Evolutionary conservation across 495 filamentous ascomycete genomes (phyloP), one percentile per base, ranked within the genome.

Genomic region (Daldinia vernicosa): DNA sequence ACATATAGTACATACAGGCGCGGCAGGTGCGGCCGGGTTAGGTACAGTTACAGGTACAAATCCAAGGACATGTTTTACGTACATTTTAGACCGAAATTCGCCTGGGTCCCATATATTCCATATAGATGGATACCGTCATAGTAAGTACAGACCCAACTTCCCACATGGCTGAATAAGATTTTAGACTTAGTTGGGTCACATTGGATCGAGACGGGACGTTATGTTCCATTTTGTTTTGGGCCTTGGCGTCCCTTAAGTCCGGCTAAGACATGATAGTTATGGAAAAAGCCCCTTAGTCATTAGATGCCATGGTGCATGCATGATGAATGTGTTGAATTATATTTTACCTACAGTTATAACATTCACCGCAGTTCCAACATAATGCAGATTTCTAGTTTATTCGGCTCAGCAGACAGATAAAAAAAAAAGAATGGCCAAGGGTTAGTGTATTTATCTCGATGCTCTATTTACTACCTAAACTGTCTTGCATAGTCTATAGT

Each of bases 101-200:
- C 12, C 15, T 19, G 3, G 37, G 14, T 52, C 39, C 24, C 59
- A 56, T 67, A 62, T 4, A 28, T 52, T 32, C 24, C 59, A 56
- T 67, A 62, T 4, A 28, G 5, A 54, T 35, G 15, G 52, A 59
- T 68, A 64, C 60, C 37, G n/a, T 60, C 50, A 39, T 68, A 72
- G 69, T 72, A 72, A 72, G 69, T 72, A 72, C 55, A 35, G 11
- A 39, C 45, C 50, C 39, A 45, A 28, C 35, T 27, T 60, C 40
- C 67, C 58, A 71, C 40, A 62, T 66, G 56, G 63, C 62, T 66
- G 63, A 71, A 66, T 67, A 59, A 62, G 63, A 67, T 63, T 66
- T 71, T 67, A 62, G 37, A 71, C 59, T 33, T 40, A 66, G 30
- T 37, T 12, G 27, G 17, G 22, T n/a, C 17, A 59, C 58, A 59